Base-by-base conservation (phyloP, 345 rosid species). In the Noccaea bulbosa region DNA sequence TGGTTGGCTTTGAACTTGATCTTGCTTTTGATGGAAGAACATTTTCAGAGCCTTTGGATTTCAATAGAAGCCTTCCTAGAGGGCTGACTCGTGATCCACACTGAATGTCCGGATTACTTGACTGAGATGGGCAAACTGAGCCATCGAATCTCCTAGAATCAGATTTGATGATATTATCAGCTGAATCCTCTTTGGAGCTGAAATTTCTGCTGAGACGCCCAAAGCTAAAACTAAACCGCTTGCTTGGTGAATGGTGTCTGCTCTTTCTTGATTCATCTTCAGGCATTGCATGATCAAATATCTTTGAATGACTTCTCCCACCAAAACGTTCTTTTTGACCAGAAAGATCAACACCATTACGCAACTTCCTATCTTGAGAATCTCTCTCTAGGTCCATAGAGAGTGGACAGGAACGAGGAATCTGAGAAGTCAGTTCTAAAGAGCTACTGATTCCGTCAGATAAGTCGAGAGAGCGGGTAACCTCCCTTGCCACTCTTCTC, bases 191-290 rank as follows among this genome's bases (percentile, higher is more conserved):
- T 69, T 81, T 94, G 35, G 79, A 82, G 56, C 90, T 91, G 77
- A 88, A 85, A 81, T 95, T 94, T 80, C 85, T 87, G 61, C 85
- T 76, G 77, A 87, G 77, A 69, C 81, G 83, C 56, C 91, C 78
- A 27, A 93, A 81, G 83, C 89, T 91, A 75, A 89, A 88, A 86
- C 95, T 88, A 78, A 86, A 88, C 53, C 96, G 82, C 47, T 83
- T 83, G 77, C 75, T 85, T 48, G 95, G 86, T 53, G 95, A 84
- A 15, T 64, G 69, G 43, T 75, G 80, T 69, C 87, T 83, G 76
- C 78, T 71, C 85, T 74, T 86, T 63, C 60, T 70, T 20, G 74
- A 60, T n/a, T 65, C 81, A 24, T 62, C 48, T 64, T 78, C 82
- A 2, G 54, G 68, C 27, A 77, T 32, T 72, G 85, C 87, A 66